A percentile compares a stretch with the other conserved stretches of the same genome.
These are phyloP conservation scores for Phytophthora crassamura DNA, from an alignment of 352 stramenopile species.

Conservation along the genomic window DNA sequence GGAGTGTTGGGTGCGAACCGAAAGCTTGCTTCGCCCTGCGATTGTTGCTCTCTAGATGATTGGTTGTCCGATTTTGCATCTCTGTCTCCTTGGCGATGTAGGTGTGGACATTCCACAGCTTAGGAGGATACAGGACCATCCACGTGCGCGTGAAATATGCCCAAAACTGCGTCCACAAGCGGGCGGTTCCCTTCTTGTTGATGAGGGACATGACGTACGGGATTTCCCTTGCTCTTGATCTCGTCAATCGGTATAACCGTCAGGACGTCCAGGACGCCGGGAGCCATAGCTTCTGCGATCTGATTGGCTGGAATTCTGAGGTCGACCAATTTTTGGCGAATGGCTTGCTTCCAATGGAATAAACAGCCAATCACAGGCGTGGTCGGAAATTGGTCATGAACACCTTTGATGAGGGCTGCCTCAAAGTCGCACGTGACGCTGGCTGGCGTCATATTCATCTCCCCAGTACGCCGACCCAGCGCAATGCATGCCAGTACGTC, in stretches of 20 bases:
- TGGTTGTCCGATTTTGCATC: slow-evolving; percentile 14
- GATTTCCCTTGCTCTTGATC: slow-evolving; percentile 9
- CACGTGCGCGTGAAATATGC: slow-evolving; percentile 5
- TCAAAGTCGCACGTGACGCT: slow-evolving; percentile 14
- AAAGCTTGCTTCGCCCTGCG: slow-evolving; percentile 3
- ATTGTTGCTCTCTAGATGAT: slow-evolving; percentile 13
- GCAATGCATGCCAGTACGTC: slow-evolving; percentile 6
- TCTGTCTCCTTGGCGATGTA: not conserved
- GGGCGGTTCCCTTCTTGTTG: not conserved
- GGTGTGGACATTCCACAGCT: slow-evolving; percentile 2
- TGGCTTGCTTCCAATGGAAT: slow-evolving; percentile 10
- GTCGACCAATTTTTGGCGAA: slow-evolving; percentile 10
- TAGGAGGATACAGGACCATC: not conserved
- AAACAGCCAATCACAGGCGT: slow-evolving; percentile 8
- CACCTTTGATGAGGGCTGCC: not conserved
- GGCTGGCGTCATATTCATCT: slow-evolving; percentile 12
- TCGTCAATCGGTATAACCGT: slow-evolving; percentile 8
- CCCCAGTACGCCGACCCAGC: not conserved
- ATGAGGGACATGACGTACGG: slow-evolving; percentile 8
- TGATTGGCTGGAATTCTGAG: slow-evolving; percentile 1
- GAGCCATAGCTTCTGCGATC: slow-evolving; percentile 5
- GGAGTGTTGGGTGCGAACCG: not conserved
- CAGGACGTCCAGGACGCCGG: slow-evolving; percentile 8
- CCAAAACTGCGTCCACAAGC: slow-evolving; percentile 2
- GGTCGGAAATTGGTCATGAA: not conserved